Conservation (phyloP, 441 rosid species). For the Gossypium schwendimanii region DNA sequence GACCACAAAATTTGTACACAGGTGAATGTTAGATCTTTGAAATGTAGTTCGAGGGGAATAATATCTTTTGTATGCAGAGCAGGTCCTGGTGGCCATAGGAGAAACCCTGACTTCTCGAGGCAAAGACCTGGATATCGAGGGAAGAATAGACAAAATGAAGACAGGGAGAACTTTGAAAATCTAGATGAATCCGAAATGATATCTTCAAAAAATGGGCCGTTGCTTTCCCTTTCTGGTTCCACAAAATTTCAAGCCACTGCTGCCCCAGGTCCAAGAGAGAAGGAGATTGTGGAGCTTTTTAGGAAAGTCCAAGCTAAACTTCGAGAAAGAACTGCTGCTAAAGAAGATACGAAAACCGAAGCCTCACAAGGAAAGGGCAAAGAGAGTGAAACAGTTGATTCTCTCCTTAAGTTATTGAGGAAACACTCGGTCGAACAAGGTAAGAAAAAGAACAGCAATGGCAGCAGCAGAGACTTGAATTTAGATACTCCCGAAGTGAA, state of each 20-base stretch:
- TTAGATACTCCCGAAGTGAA: slow-evolving; percentile 30
- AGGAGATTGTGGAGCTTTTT: slow-evolving; percentile 76
- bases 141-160: slow-evolving; percentile 44
- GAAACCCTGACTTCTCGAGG: slow-evolving; percentile 63
- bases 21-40: slow-evolving; percentile 30
- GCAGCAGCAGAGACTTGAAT: slow-evolving; percentile 25
- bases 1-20: slow-evolving; percentile 23
- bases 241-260: slow-evolving; percentile 60
- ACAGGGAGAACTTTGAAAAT: slow-evolving; percentile 38
- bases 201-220: slow-evolving; percentile 51
- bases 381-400: slow-evolving; percentile 58
- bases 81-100: slow-evolving; percentile 50
- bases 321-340: slow-evolving; percentile 57
- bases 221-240: slow-evolving; percentile 45
- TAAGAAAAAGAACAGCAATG: slow-evolving; percentile 34
- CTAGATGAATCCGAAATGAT: slow-evolving; percentile 47
- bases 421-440: slow-evolving; percentile 63
- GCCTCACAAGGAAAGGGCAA: slow-evolving; percentile 42
- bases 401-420: slow-evolving; percentile 65
- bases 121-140: slow-evolving; percentile 55
- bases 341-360: slow-evolving; percentile 46
- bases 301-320: slow-evolving; percentile 74
- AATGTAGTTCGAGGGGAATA: slow-evolving; percentile 23
- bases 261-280: slow-evolving; percentile 63
- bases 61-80: slow-evolving; percentile 48